phyloP scores from a whole-genome alignment of 1,139 yeast genomes.

The Wickerhamomyces sp. region DNA sequence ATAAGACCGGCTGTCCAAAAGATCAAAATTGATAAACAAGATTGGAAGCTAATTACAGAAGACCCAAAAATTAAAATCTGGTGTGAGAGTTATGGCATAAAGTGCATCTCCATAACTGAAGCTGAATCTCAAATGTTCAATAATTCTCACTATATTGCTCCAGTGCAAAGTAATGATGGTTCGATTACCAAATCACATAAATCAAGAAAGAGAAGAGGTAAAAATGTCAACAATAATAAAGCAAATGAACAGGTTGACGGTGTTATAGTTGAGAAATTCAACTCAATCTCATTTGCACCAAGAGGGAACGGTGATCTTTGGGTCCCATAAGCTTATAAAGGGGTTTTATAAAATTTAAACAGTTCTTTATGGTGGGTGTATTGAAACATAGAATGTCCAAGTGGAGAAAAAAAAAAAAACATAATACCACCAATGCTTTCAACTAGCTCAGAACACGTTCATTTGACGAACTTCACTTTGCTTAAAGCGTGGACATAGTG shows the following conservation, averaged over 20 bases:
- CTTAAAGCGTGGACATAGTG: too few relatives aligned
- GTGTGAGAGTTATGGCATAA: slow-evolving; percentile 52
- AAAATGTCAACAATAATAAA: background rate
- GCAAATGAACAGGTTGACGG: slow-evolving; percentile 15
- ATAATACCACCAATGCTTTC: too few relatives aligned
- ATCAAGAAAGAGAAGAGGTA: background rate
- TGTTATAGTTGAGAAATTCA: slow-evolving; percentile 37
- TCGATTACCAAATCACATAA: too few relatives aligned
- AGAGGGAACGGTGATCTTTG: slow-evolving; percentile 51
- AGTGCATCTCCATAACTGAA: slow-evolving; percentile 47
- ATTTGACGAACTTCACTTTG: too few relatives aligned
- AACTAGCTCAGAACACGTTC: too few relatives aligned
- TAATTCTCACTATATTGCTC: slow-evolving; percentile 23
- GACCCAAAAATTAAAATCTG: slow-evolving; percentile 49
- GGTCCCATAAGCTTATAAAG: slow-evolving; percentile 34
- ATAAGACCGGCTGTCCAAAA: slow-evolving; percentile 49
- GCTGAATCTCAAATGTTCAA: slow-evolving; percentile 40
- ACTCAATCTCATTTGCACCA: slow-evolving; percentile 48
- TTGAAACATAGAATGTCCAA: too few relatives aligned
- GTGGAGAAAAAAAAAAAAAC: too few relatives aligned
- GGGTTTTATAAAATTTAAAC: background rate
- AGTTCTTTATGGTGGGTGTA: background rate
- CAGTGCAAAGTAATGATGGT: too few relatives aligned
- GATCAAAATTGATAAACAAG: slow-evolving; percentile 33
- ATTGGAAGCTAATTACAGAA: slow-evolving; percentile 55